Percentiles rank a stretch among this genome's conserved stretches.
phyloP scores from a whole-genome alignment of 1,284 basidiomycete genomes.

The Boletus smithii region DNA sequence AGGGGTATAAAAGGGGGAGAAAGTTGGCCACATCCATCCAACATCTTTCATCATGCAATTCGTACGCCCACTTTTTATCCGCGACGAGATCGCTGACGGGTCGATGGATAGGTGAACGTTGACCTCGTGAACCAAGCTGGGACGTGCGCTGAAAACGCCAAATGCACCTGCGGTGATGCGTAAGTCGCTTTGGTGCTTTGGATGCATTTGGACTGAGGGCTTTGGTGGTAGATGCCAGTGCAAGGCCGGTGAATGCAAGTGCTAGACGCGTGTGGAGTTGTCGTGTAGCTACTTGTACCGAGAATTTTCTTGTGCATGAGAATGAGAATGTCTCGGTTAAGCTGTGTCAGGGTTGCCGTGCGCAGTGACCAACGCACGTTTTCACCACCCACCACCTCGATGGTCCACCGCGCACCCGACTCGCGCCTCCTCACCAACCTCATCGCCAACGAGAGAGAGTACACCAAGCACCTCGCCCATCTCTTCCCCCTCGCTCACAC shows the following conservation, averaged over 20 bases:
- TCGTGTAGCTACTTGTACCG: no score
- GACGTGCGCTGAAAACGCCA: not conserved
- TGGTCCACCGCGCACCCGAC: constrained; percentile 73
- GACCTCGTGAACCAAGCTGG: constrained; percentile 8
- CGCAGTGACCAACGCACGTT: no score
- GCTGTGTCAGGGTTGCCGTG: not conserved
- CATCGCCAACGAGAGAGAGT: constrained; percentile 66
- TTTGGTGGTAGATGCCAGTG: constrained; percentile 14
- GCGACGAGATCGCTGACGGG: no score
- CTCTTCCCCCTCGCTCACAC: constrained; percentile 58
- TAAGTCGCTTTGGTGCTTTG: not conserved
- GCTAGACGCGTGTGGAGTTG: no score
- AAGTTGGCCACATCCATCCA: no score
- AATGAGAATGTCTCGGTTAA: no score
- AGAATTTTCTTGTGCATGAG: no score
- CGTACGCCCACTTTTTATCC: not conserved
- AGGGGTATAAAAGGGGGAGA: no score
- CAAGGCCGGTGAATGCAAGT: constrained; percentile 16
- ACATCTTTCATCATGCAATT: not conserved
- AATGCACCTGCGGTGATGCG: constrained; percentile 4
- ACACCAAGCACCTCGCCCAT: constrained; percentile 53
- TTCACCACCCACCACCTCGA: constrained; percentile 26
- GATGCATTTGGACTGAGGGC: not conserved
- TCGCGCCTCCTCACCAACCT: constrained; percentile 66
- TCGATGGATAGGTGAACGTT: not conserved